Conservation (phyloP, 768 basidiomycete genomes). For the Rhodosporidiobolus sp. region DNA sequence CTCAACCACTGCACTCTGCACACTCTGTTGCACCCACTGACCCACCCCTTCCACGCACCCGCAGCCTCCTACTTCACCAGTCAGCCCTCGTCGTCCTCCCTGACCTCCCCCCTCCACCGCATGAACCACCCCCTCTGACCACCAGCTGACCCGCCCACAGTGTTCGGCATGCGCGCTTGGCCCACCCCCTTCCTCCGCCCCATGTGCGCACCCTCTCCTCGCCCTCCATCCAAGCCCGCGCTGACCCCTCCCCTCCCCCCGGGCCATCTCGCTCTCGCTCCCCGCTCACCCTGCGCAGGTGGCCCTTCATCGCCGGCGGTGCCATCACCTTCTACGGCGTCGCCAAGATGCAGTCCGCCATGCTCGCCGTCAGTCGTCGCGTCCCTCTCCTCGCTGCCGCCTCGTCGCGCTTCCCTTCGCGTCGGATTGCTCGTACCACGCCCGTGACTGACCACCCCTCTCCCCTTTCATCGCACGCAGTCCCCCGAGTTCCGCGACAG, state of each 20-base stretch:
- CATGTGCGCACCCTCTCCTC: slow-evolving; percentile 17
- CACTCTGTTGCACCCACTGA: not conserved
- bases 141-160: not conserved
- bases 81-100: not conserved
- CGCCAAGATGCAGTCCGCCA: slow-evolving; percentile 33
- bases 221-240: not conserved
- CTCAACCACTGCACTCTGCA: rapidly evolving
- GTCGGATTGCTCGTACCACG: too few relatives aligned
- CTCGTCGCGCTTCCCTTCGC: not conserved
- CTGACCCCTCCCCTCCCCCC: too few relatives aligned
- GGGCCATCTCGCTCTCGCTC: not conserved
- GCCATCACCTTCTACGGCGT: slow-evolving; percentile 43
- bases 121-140: not conserved
- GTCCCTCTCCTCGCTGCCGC: not conserved
- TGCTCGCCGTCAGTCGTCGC: slow-evolving; percentile 18
- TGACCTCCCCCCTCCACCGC: not conserved
- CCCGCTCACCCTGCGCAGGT: slow-evolving; percentile 7
- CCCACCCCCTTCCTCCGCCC: slow-evolving; percentile 41
- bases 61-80: not conserved
- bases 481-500: slow-evolving; percentile 8
- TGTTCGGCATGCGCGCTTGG: slow-evolving; percentile 42
- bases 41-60: too few relatives aligned
- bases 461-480: not conserved
- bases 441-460: not conserved
- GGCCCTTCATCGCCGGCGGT: slow-evolving; percentile 44